These are phyloP conservation scores for Panellus pusillus DNA, from an alignment of 768 basidiomycete genomes.

Conservation along the genomic window DNA sequence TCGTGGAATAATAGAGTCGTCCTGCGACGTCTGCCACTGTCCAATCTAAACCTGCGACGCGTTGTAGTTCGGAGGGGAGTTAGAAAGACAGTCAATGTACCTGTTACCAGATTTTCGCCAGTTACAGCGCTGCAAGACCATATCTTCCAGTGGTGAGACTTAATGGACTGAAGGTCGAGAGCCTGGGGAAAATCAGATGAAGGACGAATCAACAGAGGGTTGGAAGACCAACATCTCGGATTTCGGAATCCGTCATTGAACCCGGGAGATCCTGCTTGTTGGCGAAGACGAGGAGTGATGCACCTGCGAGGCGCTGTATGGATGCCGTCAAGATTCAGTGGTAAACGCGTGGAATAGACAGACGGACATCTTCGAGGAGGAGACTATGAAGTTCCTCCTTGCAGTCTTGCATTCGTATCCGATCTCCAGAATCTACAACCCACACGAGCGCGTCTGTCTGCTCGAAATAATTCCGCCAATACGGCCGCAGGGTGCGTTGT, in stretches of 20 bases:
- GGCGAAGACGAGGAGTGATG: conserved; percentile 92
- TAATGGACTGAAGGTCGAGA: conserved; percentile 79
- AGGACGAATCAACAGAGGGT: conserved; percentile 13
- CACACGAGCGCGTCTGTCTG: conserved; percentile 97
- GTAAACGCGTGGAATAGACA: conserved; percentile 7
- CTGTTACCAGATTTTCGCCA: conserved; percentile 78
- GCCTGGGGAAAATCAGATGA: conserved; percentile 44
- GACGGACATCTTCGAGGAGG: conserved; percentile 85
- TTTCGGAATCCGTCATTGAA: conserved; percentile 80
- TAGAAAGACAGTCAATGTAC: conserved; percentile 6
- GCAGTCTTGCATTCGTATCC: conserved; percentile 88
- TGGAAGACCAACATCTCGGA: conserved; percentile 65
- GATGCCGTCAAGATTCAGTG: conserved; percentile 16
- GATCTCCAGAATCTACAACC: conserved; percentile 97
- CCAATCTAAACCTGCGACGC: conserved; percentile 70
- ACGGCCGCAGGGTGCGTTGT: conserved; percentile 91
- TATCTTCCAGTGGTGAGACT: conserved; percentile 88
- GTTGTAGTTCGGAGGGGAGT: background rate
- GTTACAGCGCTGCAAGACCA: conserved; percentile 92
- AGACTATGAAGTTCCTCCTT: conserved; percentile 82
- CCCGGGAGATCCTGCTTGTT: conserved; percentile 97
- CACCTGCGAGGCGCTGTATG: conserved; percentile 85
- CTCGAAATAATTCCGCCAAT: conserved; percentile 99
- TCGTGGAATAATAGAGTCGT: conserved; percentile 76
- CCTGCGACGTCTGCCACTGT: conserved; percentile 85